Evolutionary conservation across 441 rosid species (phyloP), one percentile per base, ranked within the genome.

Genomic region (Kokia cookei): DNA sequence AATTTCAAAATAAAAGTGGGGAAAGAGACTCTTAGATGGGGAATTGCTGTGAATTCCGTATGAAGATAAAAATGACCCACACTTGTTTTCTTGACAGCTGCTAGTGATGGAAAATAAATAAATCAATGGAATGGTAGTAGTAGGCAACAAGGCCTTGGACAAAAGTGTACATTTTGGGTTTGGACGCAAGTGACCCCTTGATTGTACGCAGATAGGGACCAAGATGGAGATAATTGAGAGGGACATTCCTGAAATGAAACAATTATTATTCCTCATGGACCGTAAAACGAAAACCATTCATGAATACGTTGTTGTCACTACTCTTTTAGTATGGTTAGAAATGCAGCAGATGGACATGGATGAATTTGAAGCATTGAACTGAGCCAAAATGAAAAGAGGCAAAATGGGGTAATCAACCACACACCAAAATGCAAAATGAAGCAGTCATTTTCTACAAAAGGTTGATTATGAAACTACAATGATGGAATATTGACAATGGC

Each of bases 61-160:
- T 37, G 76, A 48, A 50, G 58, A 67, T 55, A 76, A 82, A 82
- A 85, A 73, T 76, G 83, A 80, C 87, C 72, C 82, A 78, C 85
- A 76, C 73, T 68, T 14, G 73, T 59, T 75, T 80, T 67, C 15
- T 9, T 14, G 37, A 29, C 27, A 69, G 43, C 26, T 50, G 45
- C 26, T 11, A 8, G 47, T 10, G 61, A 19, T 51, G 15, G 15
- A 51, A 50, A 53, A 73, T 22, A 55, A 9, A 43, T 47, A 22
- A 43, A 17, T 26, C 35, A 60, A 32, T 64, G n/a, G 67, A 12
- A 19, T 47, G 19, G 32, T 22, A 7, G 60, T 22, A 55, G 29
- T n/a, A n/a, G 70, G 69, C 54, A 69, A n/a, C 1, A 60, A 43
- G 65, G 62, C 37, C 67, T 74, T 53, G 65, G 82, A 77, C 86